phyloP scores from a whole-genome alignment of 2,329 filamentous ascomycete genomes.

The Alternaria sp. region DNA sequence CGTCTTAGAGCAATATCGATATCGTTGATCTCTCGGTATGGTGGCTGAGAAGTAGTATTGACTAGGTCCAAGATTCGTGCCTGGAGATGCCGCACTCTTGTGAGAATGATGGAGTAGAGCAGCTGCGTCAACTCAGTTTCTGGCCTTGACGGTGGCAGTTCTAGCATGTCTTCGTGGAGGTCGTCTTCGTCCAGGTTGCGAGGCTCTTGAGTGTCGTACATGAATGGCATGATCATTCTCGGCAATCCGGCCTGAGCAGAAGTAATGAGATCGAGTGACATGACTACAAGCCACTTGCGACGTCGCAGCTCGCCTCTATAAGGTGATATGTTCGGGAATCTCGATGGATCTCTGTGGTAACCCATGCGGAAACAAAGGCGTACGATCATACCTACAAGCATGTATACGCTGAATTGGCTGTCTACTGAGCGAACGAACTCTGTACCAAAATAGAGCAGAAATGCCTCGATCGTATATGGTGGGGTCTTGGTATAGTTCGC shows the following conservation, averaged over 20 bases:
- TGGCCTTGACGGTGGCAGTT: slow-evolving; percentile 40
- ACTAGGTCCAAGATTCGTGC: slow-evolving; percentile 41
- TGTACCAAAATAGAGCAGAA: slow-evolving; percentile 41
- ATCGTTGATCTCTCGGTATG: slow-evolving; percentile 40
- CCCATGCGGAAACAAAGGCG: slow-evolving; percentile 52
- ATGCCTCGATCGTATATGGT: slow-evolving; percentile 42
- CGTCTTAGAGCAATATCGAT: slow-evolving; percentile 36
- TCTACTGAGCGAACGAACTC: slow-evolving; percentile 42
- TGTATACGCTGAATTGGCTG: slow-evolving; percentile 40
- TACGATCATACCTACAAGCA: slow-evolving; percentile 42
- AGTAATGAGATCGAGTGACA: slow-evolving; percentile 50
- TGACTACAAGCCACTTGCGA: slow-evolving; percentile 66
- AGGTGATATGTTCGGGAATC: slow-evolving; percentile 53
- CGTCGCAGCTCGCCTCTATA: slow-evolving; percentile 69
- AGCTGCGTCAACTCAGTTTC: slow-evolving; percentile 39
- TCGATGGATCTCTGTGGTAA: slow-evolving; percentile 53
- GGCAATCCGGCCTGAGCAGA: slow-evolving; percentile 53
- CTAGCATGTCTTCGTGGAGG: slow-evolving; percentile 47
- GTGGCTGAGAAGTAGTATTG: slow-evolving; percentile 34
- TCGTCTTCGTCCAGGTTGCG: slow-evolving; percentile 54
- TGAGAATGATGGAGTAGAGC: slow-evolving; percentile 38
- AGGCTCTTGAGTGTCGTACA: slow-evolving; percentile 52
- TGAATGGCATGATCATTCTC: slow-evolving; percentile 47
- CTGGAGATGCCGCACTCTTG: slow-evolving; percentile 32
- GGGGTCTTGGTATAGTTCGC: slow-evolving; percentile 49